A percentile compares a stretch with the other conserved stretches of the same genome.
Conservation (phyloP, 345 rosid genomes). For the Acer negundo region DNA sequence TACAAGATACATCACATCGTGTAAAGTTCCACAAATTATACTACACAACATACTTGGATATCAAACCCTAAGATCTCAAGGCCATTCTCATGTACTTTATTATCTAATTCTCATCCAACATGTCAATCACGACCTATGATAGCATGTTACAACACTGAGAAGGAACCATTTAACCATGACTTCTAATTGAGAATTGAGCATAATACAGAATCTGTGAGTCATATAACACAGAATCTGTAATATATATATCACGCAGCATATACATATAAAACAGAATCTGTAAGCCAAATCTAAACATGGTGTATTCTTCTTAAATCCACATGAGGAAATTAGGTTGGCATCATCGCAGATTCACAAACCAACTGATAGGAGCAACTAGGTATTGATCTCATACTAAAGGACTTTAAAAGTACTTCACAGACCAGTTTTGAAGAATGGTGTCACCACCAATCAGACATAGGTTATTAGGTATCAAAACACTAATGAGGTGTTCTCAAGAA, state of each 20-base stretch:
- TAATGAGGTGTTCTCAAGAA: too few relatives aligned
- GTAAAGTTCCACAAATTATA: constrained; percentile 4
- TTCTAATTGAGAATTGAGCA: background rate
- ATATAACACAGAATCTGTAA: background rate
- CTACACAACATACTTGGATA: background rate
- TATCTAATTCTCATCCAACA: background rate
- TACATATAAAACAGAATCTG: background rate
- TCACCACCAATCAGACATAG: too few relatives aligned
- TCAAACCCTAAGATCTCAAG: background rate
- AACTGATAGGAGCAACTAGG: background rate
- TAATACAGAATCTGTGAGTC: background rate
- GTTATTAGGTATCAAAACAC: too few relatives aligned
- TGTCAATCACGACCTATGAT: background rate
- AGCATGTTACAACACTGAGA: background rate
- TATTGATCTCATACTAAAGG: background rate
- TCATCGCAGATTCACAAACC: background rate
- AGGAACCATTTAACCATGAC: background rate
- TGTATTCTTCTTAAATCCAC: too few relatives aligned
- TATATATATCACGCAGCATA: too few relatives aligned
- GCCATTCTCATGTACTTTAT: background rate
- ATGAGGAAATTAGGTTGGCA: background rate
- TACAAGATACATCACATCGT: background rate
- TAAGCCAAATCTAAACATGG: background rate
- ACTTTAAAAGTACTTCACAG: background rate
- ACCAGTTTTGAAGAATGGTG: too few relatives aligned